Evolutionary conservation across 768 basidiomycete species (phyloP).

Genomic region (Phallus indusiatus): DNA sequence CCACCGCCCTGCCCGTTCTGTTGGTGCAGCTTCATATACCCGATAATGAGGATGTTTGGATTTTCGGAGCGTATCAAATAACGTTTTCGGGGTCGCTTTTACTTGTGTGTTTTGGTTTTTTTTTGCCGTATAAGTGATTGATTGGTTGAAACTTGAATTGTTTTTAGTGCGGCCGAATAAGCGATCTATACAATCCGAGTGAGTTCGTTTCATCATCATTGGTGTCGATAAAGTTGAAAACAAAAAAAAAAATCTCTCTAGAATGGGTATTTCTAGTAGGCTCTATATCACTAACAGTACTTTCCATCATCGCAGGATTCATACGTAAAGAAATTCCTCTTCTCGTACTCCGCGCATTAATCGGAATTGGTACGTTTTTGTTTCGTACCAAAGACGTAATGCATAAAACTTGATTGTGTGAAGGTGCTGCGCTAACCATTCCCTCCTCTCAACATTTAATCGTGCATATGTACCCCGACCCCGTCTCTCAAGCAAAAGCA

Average conservation of each 20-base stretch:
- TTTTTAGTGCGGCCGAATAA: too few species aligned
- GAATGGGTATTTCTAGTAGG: constrained; percentile 22
- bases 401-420: constrained; percentile 13
- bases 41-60: constrained; percentile 26
- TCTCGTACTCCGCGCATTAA: constrained; percentile 23
- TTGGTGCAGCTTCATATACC: constrained; percentile 15
- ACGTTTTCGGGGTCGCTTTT: constrained; percentile 34
- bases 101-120: too few species aligned
- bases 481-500: constrained; percentile 36
- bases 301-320: constrained; percentile 23
- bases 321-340: constrained; percentile 21
- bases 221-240: too few species aligned
- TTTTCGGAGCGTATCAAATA: constrained; percentile 32
- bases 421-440: constrained; percentile 39
- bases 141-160: too few species aligned
- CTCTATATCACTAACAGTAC: constrained; percentile 16
- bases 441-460: constrained; percentile 40
- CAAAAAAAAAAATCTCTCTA: too few species aligned
- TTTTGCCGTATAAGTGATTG: too few species aligned
- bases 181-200: too few species aligned
- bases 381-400: too few species aligned
- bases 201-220: too few species aligned
- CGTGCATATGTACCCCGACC: constrained; percentile 40
- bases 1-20: constrained; percentile 31
- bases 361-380: constrained; percentile 15